Conservation (phyloP, 2,329 filamentous ascomycete genomes). For the Penicillium sp. region DNA sequence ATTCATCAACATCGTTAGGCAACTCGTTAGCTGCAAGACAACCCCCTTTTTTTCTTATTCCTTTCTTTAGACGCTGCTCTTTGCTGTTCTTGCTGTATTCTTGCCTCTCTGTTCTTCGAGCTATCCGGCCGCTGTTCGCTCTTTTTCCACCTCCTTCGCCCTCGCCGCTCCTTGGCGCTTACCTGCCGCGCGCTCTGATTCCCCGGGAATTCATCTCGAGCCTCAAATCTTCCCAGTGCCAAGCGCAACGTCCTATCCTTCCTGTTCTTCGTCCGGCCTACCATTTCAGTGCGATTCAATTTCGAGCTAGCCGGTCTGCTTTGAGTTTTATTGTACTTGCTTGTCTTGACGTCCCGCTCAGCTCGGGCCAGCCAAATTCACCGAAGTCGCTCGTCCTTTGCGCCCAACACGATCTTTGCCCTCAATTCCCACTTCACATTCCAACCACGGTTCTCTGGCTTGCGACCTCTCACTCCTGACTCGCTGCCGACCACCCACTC, state of each 20-base stretch:
- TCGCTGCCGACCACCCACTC: neutral
- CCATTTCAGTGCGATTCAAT: neutral
- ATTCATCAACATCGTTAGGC: constrained; percentile 19
- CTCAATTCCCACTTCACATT: neutral
- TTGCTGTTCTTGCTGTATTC: neutral
- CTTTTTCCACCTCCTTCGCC: constrained; percentile 5
- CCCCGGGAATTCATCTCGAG: constrained; percentile 8
- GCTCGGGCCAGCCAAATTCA: neutral
- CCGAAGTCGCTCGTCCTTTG: constrained; percentile 3
- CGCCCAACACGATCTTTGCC: neutral
- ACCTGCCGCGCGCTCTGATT: constrained; percentile 19
- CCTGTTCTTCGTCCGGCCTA: neutral
- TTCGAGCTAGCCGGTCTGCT: constrained; percentile 5
- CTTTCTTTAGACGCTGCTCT: neutral
- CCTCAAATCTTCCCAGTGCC: neutral
- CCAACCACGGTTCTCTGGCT: neutral
- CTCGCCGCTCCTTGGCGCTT: constrained; percentile 19
- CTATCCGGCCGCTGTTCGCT: constrained; percentile 6
- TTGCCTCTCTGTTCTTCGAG: neutral
- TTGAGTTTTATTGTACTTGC: neutral
- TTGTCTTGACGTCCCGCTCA: neutral
- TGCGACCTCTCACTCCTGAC: neutral
- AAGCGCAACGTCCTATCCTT: neutral
- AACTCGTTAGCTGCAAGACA: constrained; percentile 1
- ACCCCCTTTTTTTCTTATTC: neutral